These are phyloP conservation scores for Boletellus ananiceps DNA, from an alignment of 768 basidiomycete genomes.

Conservation along the genomic window DNA sequence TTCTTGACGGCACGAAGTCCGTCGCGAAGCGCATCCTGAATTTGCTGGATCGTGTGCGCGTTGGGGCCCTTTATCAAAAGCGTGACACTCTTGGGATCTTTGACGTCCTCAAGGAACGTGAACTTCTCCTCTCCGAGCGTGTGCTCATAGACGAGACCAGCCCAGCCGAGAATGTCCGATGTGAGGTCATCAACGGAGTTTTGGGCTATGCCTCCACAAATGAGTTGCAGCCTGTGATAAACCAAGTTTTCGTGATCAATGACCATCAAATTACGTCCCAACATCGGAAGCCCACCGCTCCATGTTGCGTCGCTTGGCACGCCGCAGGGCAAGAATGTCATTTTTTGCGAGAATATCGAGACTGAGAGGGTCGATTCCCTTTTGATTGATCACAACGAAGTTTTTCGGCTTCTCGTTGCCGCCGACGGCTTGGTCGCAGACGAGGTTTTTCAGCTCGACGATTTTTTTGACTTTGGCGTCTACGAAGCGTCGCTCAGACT, in stretches of 20 bases:
- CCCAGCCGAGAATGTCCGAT: conserved; percentile 91
- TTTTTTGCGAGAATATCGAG: conserved; percentile 95
- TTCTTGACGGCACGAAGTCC: conserved; percentile 97
- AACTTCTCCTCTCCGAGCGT: conserved; percentile 98
- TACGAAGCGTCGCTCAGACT: conserved; percentile 91
- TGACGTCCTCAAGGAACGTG: conserved; percentile 97
- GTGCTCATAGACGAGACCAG: conserved; percentile 97
- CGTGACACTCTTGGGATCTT: conserved; percentile 91
- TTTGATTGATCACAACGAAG: conserved; percentile 97
- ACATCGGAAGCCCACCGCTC: conserved; percentile 59
- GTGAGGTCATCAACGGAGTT: conserved; percentile 97
- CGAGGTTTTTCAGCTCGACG: conserved; percentile 91
- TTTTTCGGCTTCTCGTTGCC: conserved; percentile 75
- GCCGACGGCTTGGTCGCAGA: conserved; percentile 90
- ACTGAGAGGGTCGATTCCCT: conserved; percentile 97
- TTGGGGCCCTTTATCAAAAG: conserved; percentile 98
- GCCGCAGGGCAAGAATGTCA: conserved; percentile 88
- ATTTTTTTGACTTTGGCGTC: conserved; percentile 95
- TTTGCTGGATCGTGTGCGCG: conserved; percentile 91
- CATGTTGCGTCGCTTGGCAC: conserved; percentile 99
- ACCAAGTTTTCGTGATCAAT: conserved; percentile 9
- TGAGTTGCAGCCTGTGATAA: conserved; percentile 71
- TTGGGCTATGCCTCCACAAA: conserved; percentile 92
- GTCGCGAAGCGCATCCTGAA: conserved; percentile 96
- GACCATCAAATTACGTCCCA: conserved; percentile 31